Evolutionary conservation across 192 early-diverging fungal genomes (phyloP).

Genomic region (Gonapodya prolifera): DNA sequence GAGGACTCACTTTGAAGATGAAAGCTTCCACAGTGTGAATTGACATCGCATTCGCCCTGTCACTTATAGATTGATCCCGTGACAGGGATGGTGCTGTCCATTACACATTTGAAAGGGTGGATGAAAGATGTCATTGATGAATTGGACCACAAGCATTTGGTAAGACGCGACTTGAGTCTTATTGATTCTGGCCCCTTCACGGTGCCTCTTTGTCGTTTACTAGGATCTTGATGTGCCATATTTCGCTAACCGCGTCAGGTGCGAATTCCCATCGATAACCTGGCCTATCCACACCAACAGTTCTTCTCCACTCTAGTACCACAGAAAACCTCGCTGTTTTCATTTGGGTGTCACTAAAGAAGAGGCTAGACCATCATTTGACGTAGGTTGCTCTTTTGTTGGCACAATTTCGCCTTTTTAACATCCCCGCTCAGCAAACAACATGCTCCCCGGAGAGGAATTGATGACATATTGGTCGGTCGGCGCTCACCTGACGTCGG

Average conservation of each 20-base stretch:
- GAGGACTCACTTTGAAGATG: background rate
- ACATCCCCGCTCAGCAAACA: too few relatives aligned
- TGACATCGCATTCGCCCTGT: too few relatives aligned
- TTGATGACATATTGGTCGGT: too few relatives aligned
- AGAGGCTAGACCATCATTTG: background rate
- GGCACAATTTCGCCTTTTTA: too few relatives aligned
- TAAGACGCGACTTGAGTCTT: slow-evolving; percentile 16
- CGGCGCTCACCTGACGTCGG: too few relatives aligned
- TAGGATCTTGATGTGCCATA: slow-evolving; percentile 70
- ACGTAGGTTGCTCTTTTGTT: too few relatives aligned
- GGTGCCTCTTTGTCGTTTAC: background rate
- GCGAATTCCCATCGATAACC: slow-evolving; percentile 6
- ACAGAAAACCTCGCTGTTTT: slow-evolving; percentile 82
- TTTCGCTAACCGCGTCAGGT: slow-evolving; percentile 54
- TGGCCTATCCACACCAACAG: background rate
- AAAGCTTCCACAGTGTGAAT: background rate
- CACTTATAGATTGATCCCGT: slow-evolving; percentile 44
- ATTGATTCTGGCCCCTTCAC: background rate
- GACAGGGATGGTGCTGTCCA: slow-evolving; percentile 83
- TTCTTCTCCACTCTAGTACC: slow-evolving; percentile 35
- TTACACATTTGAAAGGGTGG: slow-evolving; percentile 64
- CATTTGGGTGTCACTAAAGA: slow-evolving; percentile 53
- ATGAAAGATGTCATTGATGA: slow-evolving; percentile 64
- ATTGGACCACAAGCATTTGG: slow-evolving; percentile 79
- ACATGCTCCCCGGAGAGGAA: too few relatives aligned